phyloP scores from a whole-genome alignment of 805 yeast genomes.

The Candida sonorensis region DNA sequence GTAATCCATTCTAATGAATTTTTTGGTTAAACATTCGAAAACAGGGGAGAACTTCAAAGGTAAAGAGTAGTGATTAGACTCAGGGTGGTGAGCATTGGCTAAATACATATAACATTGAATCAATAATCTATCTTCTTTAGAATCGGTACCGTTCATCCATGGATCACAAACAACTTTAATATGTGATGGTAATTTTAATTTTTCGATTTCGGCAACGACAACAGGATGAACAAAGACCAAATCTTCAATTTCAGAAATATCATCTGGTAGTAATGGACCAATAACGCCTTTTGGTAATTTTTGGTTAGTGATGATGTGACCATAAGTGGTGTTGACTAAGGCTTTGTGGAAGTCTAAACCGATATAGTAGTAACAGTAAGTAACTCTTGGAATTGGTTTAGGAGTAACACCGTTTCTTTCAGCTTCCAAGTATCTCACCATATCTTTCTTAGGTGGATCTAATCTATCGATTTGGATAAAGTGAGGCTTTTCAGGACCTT shows the following conservation, averaged over 20 bases:
- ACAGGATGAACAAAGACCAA: conserved; percentile 46
- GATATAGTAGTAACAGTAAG: conserved; percentile 60
- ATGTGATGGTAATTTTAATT: conserved; percentile 55
- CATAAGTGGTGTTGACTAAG: conserved; percentile 56
- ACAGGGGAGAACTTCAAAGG: conserved; percentile 73
- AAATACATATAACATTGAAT: conserved; percentile 73
- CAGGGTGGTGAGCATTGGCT: conserved; percentile 55
- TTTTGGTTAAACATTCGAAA: conserved; percentile 51
- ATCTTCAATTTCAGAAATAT: conserved; percentile 47
- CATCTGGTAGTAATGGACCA: conserved; percentile 70
- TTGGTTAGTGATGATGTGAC: conserved; percentile 52
- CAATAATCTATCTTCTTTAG: conserved; percentile 52
- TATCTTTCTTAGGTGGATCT: conserved; percentile 75
- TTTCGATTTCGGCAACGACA: conserved; percentile 58
- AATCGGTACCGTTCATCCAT: conserved; percentile 80
- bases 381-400: conserved; percentile 62
- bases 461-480: conserved; percentile 60
- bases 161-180: conserved; percentile 58
- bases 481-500: conserved; percentile 47
- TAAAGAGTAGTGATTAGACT: conserved; percentile 68
- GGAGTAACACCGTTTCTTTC: conserved; percentile 48
- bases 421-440: conserved; percentile 61
- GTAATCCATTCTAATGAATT: conserved; percentile 66
- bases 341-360: conserved; percentile 58
- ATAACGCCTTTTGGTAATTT: conserved; percentile 53